These are phyloP conservation scores for Sugiyamaella qingdaonensis DNA, from an alignment of 805 yeast genomes.

Conservation along the genomic window DNA sequence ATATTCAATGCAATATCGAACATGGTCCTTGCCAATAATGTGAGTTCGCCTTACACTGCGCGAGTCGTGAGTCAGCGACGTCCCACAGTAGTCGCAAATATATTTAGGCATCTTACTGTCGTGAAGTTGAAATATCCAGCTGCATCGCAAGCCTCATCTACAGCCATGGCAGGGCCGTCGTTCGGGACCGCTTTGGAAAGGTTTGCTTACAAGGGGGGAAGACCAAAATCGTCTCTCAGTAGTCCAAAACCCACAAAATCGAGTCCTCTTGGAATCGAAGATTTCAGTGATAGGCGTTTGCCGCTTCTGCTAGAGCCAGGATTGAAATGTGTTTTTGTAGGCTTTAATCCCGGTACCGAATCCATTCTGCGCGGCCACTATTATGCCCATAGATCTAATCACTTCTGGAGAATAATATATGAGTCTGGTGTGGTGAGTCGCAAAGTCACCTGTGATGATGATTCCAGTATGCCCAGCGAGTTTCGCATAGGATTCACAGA, in stretches of 20 bases:
- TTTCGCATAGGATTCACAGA: slow-evolving; percentile 67
- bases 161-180: slow-evolving; percentile 8
- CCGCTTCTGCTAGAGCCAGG: slow-evolving; percentile 28
- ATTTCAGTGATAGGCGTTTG: slow-evolving; percentile 1
- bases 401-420: slow-evolving; percentile 62
- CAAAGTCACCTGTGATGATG: slow-evolving; percentile 39
- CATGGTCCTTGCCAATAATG: slow-evolving; percentile 70
- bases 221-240: neutral
- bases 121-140: neutral
- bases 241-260: neutral
- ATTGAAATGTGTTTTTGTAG: slow-evolving; percentile 52
- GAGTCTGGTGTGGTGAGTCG: slow-evolving; percentile 44
- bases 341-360: slow-evolving; percentile 67
- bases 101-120: slow-evolving; percentile 17
- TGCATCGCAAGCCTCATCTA: neutral
- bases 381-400: slow-evolving; percentile 66
- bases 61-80: slow-evolving; percentile 82
- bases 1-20: slow-evolving; percentile 66
- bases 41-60: slow-evolving; percentile 80
- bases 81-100: slow-evolving; percentile 74
- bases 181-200: slow-evolving; percentile 6
- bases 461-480: slow-evolving; percentile 36
- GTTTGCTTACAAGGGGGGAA: slow-evolving; percentile 7
- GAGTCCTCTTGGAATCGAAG: neutral
- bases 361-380: slow-evolving; percentile 62